These are phyloP conservation scores for Paecilomyces dactylethromorphus DNA, from an alignment of 2,329 filamentous ascomycete species.

Conservation along the genomic window DNA sequence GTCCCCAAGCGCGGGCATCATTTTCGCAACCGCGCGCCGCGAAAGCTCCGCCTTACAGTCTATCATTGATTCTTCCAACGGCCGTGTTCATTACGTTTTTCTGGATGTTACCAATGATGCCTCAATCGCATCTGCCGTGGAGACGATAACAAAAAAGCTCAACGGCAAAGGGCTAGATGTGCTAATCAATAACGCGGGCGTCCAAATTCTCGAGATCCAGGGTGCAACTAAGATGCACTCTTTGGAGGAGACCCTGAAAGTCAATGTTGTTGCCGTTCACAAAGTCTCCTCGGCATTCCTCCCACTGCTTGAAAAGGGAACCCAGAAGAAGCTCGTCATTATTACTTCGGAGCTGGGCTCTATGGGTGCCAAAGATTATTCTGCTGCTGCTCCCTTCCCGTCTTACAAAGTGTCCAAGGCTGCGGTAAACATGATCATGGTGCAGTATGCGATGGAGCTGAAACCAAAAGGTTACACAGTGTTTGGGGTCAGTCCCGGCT, in stretches of 20 bases:
- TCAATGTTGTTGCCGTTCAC: conserved; percentile 30
- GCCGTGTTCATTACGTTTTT: conserved; percentile 23
- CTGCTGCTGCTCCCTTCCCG: conserved; percentile 13
- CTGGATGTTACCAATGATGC: conserved; percentile 26
- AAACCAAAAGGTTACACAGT: conserved; percentile 31
- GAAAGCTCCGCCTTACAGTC: conserved; percentile 20
- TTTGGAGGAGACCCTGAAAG: conserved; percentile 22
- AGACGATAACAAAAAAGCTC: conserved; percentile 18
- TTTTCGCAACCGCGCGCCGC: not conserved
- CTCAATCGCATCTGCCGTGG: conserved; percentile 23
- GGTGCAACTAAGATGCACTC: conserved; percentile 3
- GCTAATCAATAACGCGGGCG: conserved; percentile 36
- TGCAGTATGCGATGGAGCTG: conserved; percentile 25
- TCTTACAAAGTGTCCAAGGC: conserved; percentile 38
- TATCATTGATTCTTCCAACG: conserved; percentile 19
- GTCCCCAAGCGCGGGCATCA: not conserved
- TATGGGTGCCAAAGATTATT: not conserved
- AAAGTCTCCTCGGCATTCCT: conserved; percentile 23
- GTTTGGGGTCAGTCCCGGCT: conserved; percentile 33
- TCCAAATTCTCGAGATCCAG: conserved; percentile 2
- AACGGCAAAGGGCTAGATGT: conserved; percentile 31
- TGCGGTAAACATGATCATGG: conserved; percentile 36
- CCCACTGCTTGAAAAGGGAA: conserved; percentile 18
- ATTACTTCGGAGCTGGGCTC: not conserved
- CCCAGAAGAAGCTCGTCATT: conserved; percentile 24